Evolutionary conservation across 345 rosid genomes (phyloP).

Genomic region (Populus deltoides): DNA sequence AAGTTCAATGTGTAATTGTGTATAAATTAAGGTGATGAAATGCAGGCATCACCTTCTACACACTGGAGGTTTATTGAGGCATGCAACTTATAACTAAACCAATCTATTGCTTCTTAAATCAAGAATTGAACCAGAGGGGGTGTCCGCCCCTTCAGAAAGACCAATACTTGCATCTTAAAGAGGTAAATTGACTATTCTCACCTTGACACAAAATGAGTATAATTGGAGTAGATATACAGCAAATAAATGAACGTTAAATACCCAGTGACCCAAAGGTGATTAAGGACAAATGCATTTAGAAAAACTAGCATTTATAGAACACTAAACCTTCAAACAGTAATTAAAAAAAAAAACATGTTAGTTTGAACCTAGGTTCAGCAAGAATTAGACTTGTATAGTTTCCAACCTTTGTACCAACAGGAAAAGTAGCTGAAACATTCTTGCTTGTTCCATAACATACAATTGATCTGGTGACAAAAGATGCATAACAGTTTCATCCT

Average conservation of each 20-base stretch:
- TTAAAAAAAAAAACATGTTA: neutral
- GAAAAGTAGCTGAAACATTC: neutral
- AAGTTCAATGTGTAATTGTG: neutral
- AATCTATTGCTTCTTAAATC: neutral
- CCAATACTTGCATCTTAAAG: neutral
- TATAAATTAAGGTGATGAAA: neutral
- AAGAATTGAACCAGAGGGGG: neutral
- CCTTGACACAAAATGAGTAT: neutral
- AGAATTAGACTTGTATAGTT: neutral
- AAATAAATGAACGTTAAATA: neutral
- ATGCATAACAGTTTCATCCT: neutral
- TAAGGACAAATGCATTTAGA: neutral
- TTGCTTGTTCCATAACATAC: neutral
- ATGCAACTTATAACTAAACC: neutral
- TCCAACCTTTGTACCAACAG: neutral
- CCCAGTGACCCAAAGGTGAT: neutral
- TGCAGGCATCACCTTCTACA: neutral
- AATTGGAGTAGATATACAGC: neutral
- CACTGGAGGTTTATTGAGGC: neutral
- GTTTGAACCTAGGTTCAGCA: neutral
- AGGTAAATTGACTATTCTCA: neutral
- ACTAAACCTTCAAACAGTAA: neutral
- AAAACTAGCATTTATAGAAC: neutral
- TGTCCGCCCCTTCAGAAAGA: too few relatives aligned
- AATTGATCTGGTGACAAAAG: neutral